Evolutionary conservation across 257 asterid species (phyloP).

Genomic region (Salvia splendens): DNA sequence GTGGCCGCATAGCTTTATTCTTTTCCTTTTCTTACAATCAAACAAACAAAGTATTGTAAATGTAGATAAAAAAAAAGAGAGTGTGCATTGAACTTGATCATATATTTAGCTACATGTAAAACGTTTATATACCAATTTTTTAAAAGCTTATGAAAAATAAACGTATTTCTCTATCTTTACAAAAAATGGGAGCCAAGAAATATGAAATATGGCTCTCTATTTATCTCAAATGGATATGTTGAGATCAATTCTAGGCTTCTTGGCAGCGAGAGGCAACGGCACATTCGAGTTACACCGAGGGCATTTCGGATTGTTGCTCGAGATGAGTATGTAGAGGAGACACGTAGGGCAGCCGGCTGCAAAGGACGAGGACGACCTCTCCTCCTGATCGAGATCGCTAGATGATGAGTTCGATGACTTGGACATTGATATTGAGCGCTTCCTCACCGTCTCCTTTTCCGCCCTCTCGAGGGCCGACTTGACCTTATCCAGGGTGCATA

Average conservation of each 20-base stretch:
- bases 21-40: too few relatives aligned
- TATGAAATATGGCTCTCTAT: conserved; percentile 1
- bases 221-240: conserved; percentile 56
- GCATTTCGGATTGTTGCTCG: conserved; percentile 57
- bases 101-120: background rate
- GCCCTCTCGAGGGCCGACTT: conserved; percentile 80
- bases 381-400: conserved; percentile 49
- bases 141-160: background rate
- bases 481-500: conserved; percentile 89
- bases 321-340: conserved; percentile 64
- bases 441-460: conserved; percentile 56
- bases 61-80: too few relatives aligned
- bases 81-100: conserved; percentile 19
- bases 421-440: conserved; percentile 57
- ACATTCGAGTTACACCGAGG: conserved; percentile 65
- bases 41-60: too few relatives aligned
- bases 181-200: conserved; percentile 35
- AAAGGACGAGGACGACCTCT: conserved; percentile 40
- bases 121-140: conserved; percentile 43
- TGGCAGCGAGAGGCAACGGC: conserved; percentile 48
- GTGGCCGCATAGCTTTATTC: too few relatives aligned
- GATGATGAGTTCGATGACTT: conserved; percentile 30
- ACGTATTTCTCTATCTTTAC: conserved; percentile 52
- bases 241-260: conserved; percentile 76
- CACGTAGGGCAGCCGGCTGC: conserved; percentile 87